Percentiles rank a stretch among this genome's conserved stretches.
Evolutionary conservation across 2,329 filamentous ascomycete species (phyloP).

Genomic region (Colletotrichum sp.): DNA sequence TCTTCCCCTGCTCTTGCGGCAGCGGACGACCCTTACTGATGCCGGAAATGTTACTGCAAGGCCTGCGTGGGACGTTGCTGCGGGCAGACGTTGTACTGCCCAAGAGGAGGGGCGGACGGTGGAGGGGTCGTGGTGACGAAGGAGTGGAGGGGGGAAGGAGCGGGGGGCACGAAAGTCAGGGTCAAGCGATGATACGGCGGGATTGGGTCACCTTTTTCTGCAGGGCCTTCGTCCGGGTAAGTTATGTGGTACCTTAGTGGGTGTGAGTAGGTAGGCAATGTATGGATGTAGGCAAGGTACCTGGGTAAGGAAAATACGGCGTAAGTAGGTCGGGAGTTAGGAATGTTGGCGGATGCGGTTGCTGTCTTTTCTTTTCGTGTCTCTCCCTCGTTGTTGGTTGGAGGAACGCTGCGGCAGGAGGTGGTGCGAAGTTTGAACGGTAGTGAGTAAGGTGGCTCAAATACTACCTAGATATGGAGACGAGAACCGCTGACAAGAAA

Average conservation of each 20-base stretch:
- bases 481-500: background rate
- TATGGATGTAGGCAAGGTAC: background rate
- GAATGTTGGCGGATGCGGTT: background rate
- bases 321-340: background rate
- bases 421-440: background rate
- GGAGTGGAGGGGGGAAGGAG: background rate
- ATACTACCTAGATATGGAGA: background rate
- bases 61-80: background rate
- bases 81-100: background rate
- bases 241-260: background rate
- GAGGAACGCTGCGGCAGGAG: background rate
- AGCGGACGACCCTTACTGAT: background rate
- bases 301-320: background rate
- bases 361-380: background rate
- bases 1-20: background rate
- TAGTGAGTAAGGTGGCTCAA: background rate
- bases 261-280: background rate
- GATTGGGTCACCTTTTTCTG: slow-evolving; percentile 7
- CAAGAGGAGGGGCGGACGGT: background rate
- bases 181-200: slow-evolving; percentile 11
- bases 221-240: slow-evolving; percentile 5
- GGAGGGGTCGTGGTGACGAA: slow-evolving; percentile 4
- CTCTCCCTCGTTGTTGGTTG: background rate
- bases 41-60: background rate
- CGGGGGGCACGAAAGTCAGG: slow-evolving; percentile 11